Base-by-base conservation (phyloP, 805 yeast genomes). In the Suhomyces vadensis region DNA sequence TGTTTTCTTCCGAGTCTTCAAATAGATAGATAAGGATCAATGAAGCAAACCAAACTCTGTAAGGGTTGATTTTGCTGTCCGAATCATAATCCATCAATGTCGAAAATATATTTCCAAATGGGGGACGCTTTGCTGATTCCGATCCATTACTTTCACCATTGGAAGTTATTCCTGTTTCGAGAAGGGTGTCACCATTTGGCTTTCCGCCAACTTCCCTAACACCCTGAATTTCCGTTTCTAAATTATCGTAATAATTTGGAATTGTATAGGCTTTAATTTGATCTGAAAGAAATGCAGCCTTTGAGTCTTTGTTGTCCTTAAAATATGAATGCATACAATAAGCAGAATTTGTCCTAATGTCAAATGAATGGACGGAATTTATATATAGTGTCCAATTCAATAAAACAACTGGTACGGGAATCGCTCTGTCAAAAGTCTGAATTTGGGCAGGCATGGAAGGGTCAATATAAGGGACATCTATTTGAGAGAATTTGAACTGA, bases 381-480 rank as follows among this genome's bases (percentile, higher is more conserved):
- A 83, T 79, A 47, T 72, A 77, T 6, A 92, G 65, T 25, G 88
- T 75, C 99, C 99, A 94, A 50, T 86, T 84, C 23, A 92, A 57
- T 39, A 94, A 69, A 0, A 95, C 89, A 22, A 76, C 72, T 0
- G 85, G 73, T 0, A 87, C 95, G 0, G 97, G 92, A 2, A 88
- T 64, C 1, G 63, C 57, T 36, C 49, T 54, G 35, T 61, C 64
- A 33, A 56, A 69, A 1, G 57, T 33, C 42, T 70, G 74, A 13
- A 64, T 50, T 43, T 65, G 74, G 1, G 77, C 43, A 0, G 82
- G 81, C 42, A 79, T 56, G 4, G 83, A 71, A 8, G 96, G 89
- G 56, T 89, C 97, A 43, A 91, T 73, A 58, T 84, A 88, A 0
- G 99, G 99, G 6, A 94, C 97, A 62, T 94, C 98, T 10, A 92